phyloP scores from a whole-genome alignment of 2,329 filamentous ascomycete species.

The Exophiala dermatitidis region DNA sequence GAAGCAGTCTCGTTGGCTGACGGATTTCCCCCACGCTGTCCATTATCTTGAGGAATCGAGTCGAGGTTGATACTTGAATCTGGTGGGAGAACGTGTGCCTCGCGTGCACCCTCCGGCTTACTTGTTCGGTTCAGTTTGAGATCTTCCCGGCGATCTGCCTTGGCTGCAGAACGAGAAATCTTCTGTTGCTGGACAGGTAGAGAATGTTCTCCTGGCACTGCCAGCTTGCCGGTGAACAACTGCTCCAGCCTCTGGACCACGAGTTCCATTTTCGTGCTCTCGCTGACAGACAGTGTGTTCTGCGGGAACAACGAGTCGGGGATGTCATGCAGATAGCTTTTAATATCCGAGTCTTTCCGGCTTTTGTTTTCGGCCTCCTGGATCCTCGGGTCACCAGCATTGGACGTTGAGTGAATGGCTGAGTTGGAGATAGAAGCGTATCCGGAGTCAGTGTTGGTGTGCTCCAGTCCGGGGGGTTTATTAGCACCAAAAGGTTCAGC shows the following conservation, averaged over 20 bases:
- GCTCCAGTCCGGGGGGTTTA: not conserved
- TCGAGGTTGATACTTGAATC: slow-evolving; percentile 24
- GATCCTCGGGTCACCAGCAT: slow-evolving; percentile 2
- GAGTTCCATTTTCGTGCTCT: slow-evolving; percentile 67
- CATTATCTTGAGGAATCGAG: slow-evolving; percentile 5
- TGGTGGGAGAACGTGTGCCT: slow-evolving; percentile 38
- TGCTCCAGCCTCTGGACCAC: slow-evolving; percentile 72
- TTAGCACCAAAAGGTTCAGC: not conserved
- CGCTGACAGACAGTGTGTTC: slow-evolving; percentile 53
- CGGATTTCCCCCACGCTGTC: not conserved
- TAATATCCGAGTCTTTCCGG: slow-evolving; percentile 52
- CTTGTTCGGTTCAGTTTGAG: slow-evolving; percentile 19
- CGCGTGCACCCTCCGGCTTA: slow-evolving; percentile 34
- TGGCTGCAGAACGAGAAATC: slow-evolving; percentile 48
- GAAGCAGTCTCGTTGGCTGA: slow-evolving; percentile 5
- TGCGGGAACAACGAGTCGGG: slow-evolving; percentile 61
- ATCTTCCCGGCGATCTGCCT: slow-evolving; percentile 30
- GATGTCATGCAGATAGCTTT: slow-evolving; percentile 65
- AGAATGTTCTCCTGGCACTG: slow-evolving; percentile 38
- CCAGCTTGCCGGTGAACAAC: slow-evolving; percentile 66
- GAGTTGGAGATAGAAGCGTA: slow-evolving; percentile 37
- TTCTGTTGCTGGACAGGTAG: slow-evolving; percentile 52
- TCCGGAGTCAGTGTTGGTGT: slow-evolving; percentile 27
- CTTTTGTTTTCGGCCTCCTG: slow-evolving; percentile 14
- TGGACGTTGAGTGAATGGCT: slow-evolving; percentile 8